A percentile compares a stretch with the other conserved stretches of the same genome.
Evolutionary conservation across 2,329 filamentous ascomycete species (phyloP).

Genomic region (Nakataea oryzae): DNA sequence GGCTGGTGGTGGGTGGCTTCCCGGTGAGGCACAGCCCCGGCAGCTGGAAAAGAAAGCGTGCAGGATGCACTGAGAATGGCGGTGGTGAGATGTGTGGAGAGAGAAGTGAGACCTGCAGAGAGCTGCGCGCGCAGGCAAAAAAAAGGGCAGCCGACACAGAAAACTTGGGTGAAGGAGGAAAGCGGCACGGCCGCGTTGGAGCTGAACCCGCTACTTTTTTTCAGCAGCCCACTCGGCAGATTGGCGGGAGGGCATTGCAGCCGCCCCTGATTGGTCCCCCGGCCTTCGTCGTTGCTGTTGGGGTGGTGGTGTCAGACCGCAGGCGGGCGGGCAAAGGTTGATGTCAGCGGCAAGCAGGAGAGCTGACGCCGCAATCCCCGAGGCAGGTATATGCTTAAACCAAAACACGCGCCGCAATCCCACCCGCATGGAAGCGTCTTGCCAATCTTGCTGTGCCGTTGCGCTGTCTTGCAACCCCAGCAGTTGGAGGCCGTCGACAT

Average conservation of each 20-base stretch:
- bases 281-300: too few relatives aligned
- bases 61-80: too few relatives aligned
- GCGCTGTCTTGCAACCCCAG: neutral
- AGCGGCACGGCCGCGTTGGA: neutral
- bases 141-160: neutral
- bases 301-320: neutral
- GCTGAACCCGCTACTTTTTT: neutral
- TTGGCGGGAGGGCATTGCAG: neutral
- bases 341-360: neutral
- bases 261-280: neutral
- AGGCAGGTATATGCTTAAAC: neutral
- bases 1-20: neutral
- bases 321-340: neutral
- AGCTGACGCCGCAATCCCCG: neutral
- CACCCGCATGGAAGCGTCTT: neutral
- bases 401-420: neutral
- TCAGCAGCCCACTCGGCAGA: neutral
- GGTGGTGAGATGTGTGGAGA: neutral
- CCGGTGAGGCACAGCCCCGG: neutral
- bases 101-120: neutral
- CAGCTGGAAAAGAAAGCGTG: neutral
- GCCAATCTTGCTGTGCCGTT: neutral
- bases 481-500: neutral
- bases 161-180: too few relatives aligned
- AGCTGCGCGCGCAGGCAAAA: too few relatives aligned